Evolutionary conservation across 2,329 filamentous ascomycete genomes (phyloP).

Genomic region (Neofusicoccum laricinum): DNA sequence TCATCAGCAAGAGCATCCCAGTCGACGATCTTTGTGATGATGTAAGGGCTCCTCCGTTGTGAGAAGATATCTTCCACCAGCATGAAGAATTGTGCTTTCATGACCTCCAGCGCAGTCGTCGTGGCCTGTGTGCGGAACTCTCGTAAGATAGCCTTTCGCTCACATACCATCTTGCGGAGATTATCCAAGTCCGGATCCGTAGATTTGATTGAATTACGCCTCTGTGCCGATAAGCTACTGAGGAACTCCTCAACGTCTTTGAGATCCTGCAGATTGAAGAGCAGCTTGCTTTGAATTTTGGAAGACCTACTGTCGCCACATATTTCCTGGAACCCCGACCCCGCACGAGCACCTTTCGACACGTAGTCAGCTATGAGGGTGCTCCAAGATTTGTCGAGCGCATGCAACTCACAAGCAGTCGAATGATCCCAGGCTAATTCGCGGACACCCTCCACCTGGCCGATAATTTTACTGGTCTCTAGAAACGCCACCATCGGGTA

Average conservation of each 20-base stretch:
- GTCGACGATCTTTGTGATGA: constrained; percentile 2
- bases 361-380: not conserved
- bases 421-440: not conserved
- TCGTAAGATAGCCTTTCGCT: not conserved
- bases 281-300: not conserved
- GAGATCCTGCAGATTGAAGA: not conserved
- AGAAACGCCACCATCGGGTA: not conserved
- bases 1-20: constrained; percentile 11
- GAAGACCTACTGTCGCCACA: not conserved
- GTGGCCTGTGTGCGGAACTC: not conserved
- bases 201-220: not conserved
- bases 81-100: not conserved
- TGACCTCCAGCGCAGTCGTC: not conserved
- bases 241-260: not conserved
- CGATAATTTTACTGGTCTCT: not conserved
- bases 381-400: not conserved
- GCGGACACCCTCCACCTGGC: not conserved
- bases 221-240: not conserved
- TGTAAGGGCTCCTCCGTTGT: not conserved
- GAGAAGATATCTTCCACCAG: constrained; percentile 3
- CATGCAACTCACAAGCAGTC: not conserved
- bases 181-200: not conserved
- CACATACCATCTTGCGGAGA: not conserved
- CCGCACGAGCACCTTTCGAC: not conserved
- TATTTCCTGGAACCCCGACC: not conserved